Percentiles rank a stretch among this genome's conserved stretches.
Conservation (phyloP, 768 basidiomycete genomes). For the Mycena venus region DNA sequence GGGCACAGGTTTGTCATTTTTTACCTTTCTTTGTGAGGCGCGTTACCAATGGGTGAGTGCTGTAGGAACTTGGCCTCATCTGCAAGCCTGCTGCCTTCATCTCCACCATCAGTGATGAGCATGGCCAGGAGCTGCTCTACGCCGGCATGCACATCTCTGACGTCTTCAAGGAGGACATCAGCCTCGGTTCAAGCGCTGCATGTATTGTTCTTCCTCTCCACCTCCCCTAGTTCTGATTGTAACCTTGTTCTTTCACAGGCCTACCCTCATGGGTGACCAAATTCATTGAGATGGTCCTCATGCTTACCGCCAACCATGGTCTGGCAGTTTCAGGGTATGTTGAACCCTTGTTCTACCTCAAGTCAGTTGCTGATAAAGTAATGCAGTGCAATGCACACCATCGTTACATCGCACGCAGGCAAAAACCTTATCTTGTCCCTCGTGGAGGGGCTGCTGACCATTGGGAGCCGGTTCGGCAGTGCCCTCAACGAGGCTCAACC, state of each 20-base stretch:
- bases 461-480: slow-evolving; percentile 98
- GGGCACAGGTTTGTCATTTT: slow-evolving; percentile 77
- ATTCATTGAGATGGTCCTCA: slow-evolving; percentile 99
- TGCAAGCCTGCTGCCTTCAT: slow-evolving; percentile 99
- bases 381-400: slow-evolving; percentile 94
- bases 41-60: background rate
- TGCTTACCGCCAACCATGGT: slow-evolving; percentile 98
- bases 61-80: slow-evolving; percentile 90
- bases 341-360: slow-evolving; percentile 29
- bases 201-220: slow-evolving; percentile 37
- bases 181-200: slow-evolving; percentile 96
- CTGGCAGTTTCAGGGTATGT: slow-evolving; percentile 89
- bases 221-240: background rate
- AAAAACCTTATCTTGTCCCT: slow-evolving; percentile 98
- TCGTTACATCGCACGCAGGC: slow-evolving; percentile 98
- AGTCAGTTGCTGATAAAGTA: background rate
- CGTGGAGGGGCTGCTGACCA: slow-evolving; percentile 95
- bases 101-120: slow-evolving; percentile 99
- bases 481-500: slow-evolving; percentile 94
- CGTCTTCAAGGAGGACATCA: slow-evolving; percentile 98
- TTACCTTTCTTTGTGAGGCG: background rate
- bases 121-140: slow-evolving; percentile 97
- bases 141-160: slow-evolving; percentile 99
- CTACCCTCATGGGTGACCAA: slow-evolving; percentile 95
- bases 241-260: slow-evolving; percentile 42